Conservation (phyloP, 176 grass and related monocot genomes). For the Neostapfia colusana region DNA sequence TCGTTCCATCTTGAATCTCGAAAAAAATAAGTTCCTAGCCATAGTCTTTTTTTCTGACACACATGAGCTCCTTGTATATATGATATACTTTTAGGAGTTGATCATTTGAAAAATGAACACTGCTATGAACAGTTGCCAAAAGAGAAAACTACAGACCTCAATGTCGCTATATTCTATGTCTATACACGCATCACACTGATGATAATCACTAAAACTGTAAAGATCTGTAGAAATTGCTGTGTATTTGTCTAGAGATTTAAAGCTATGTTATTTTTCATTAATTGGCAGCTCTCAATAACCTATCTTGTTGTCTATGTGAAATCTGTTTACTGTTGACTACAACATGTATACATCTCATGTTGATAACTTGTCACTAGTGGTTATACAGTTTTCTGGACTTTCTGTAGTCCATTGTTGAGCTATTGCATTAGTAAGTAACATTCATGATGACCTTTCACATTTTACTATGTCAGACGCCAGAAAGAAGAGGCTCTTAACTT, state of each 20-base stretch:
- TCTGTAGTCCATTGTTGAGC: background rate
- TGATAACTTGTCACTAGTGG: background rate
- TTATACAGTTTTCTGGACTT: slow-evolving; percentile 4
- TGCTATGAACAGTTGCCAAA: background rate
- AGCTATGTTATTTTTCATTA: background rate
- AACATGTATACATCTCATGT: slow-evolving; percentile 19
- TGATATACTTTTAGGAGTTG: background rate
- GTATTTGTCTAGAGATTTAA: background rate
- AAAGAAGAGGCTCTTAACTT: slow-evolving; percentile 99
- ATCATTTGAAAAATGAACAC: slow-evolving; percentile 16
- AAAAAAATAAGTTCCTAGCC: slow-evolving; percentile 14
- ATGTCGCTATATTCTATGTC: background rate
- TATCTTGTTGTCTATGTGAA: background rate
- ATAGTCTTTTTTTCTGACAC: slow-evolving; percentile 4
- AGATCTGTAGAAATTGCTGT: slow-evolving; percentile 6
- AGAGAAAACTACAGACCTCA: background rate
- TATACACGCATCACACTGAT: background rate
- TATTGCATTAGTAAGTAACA: background rate
- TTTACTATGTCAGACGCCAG: slow-evolving; percentile 63
- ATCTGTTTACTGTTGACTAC: slow-evolving; percentile 2
- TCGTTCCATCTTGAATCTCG: slow-evolving; percentile 26
- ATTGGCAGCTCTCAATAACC: background rate
- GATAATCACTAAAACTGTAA: background rate
- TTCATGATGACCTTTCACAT: slow-evolving; percentile 18
- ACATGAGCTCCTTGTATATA: background rate